Evolutionary conservation across 441 rosid genomes (phyloP).

Genomic region (Theobroma grandiflorum): DNA sequence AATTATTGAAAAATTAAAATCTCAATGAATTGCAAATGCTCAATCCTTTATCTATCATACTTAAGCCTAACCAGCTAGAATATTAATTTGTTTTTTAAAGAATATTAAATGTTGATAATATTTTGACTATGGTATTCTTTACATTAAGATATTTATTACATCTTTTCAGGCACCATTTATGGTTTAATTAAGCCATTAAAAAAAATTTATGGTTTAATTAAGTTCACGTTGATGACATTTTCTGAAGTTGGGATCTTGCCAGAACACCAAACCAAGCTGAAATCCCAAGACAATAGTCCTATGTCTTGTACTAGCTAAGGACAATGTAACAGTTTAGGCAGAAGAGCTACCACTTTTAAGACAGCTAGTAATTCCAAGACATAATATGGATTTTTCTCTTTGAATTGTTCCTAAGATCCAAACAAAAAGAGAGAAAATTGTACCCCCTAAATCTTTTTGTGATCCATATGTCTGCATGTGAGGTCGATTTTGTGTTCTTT

Average conservation of each 20-base stretch:
- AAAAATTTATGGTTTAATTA: too few species aligned
- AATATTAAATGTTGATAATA: too few species aligned
- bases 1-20: too few species aligned
- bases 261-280: not conserved
- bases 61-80: too few species aligned
- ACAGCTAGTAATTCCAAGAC: slow-evolving; percentile 7
- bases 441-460: not conserved
- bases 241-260: not conserved
- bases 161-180: too few species aligned
- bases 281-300: slow-evolving; percentile 7
- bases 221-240: not conserved
- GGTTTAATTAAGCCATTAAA: not conserved
- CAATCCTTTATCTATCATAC: too few species aligned
- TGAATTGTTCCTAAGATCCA: not conserved
- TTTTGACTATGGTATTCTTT: too few species aligned
- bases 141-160: too few species aligned
- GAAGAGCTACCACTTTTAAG: not conserved
- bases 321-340: not conserved
- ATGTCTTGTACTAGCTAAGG: not conserved
- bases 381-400: not conserved
- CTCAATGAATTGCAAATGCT: too few species aligned
- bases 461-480: not conserved
- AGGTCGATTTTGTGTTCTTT: not conserved
- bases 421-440: not conserved
- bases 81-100: too few species aligned